phyloP scores from a whole-genome alignment of 176 grass and related monocot species.

The Pharus latifolius region DNA sequence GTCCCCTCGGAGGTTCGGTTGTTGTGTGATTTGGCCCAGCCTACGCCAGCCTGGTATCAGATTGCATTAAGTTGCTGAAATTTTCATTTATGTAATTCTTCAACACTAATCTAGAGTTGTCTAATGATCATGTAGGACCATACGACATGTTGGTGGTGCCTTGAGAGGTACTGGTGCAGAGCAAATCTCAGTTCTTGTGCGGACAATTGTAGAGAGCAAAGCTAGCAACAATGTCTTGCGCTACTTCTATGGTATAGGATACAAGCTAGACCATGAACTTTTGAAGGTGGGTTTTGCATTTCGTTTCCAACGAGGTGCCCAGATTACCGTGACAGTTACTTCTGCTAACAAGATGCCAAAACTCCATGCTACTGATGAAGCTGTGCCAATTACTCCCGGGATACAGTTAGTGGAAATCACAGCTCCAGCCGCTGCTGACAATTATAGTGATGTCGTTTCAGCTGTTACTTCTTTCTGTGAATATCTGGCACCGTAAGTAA shows the following conservation, averaged over 20 bases:
- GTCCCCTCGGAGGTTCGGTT: conserved; percentile 71
- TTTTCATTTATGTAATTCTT: not conserved
- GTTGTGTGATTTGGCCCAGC: conserved; percentile 70
- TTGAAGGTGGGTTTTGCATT: conserved; percentile 84
- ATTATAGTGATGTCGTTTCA: conserved; percentile 75
- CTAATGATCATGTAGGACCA: conserved; percentile 32
- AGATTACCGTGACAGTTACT: conserved; percentile 71
- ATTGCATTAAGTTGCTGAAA: not conserved
- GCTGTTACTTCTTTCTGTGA: conserved; percentile 70
- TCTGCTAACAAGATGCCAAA: conserved; percentile 69
- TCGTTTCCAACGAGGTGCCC: conserved; percentile 60
- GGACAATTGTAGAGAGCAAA: conserved; percentile 64
- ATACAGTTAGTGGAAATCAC: conserved; percentile 96
- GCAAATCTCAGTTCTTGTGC: conserved; percentile 82
- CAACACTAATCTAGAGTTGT: not conserved
- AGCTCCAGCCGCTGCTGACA: conserved; percentile 67
- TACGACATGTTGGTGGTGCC: conserved; percentile 75
- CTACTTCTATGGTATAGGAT: conserved; percentile 81
- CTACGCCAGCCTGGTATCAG: conserved; percentile 70
- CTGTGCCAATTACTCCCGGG: conserved; percentile 56
- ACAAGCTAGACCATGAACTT: conserved; percentile 89
- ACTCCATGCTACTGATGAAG: conserved; percentile 72
- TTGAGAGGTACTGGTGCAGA: conserved; percentile 85
- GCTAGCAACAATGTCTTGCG: conserved; percentile 74
- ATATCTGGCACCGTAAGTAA: conserved; percentile 81